Evolutionary conservation across 1,284 basidiomycete species (phyloP).

Genomic region (Ceratobasidium sp.): DNA sequence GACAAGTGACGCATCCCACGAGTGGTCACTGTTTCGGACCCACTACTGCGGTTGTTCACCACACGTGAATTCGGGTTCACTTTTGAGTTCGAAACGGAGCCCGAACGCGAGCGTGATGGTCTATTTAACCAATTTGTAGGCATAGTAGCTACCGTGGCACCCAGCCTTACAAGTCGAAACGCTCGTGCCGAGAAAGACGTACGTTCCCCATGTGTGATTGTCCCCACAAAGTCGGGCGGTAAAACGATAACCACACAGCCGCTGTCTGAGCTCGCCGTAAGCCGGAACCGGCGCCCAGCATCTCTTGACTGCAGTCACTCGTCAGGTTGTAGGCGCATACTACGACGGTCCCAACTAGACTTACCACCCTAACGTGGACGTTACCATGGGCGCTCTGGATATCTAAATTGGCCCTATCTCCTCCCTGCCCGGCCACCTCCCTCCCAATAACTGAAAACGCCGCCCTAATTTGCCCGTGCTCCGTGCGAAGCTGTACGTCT

Average conservation of each 20-base stretch:
- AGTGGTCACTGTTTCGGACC: slow-evolving; percentile 20
- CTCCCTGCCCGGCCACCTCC: slow-evolving; percentile 2
- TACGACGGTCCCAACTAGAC: not conserved
- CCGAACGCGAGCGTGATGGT: not conserved
- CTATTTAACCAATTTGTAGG: slow-evolving; percentile 35
- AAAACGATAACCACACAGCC: slow-evolving; percentile 20
- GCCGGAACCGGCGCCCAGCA: slow-evolving; percentile 27
- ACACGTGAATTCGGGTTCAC: not conserved
- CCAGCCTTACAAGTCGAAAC: slow-evolving; percentile 32
- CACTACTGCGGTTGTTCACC: not conserved
- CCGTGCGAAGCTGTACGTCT: slow-evolving; percentile 30
- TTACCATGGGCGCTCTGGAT: slow-evolving; percentile 25
- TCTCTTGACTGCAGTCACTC: slow-evolving; percentile 7
- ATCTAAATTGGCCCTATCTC: slow-evolving; percentile 31
- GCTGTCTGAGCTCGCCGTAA: slow-evolving; percentile 30
- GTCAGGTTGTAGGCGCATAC: not conserved
- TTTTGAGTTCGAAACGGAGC: not conserved
- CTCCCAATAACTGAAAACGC: slow-evolving; percentile 28
- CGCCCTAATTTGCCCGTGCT: slow-evolving; percentile 15
- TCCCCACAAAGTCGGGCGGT: slow-evolving; percentile 30
- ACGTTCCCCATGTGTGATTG: slow-evolving; percentile 35
- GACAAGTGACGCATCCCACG: slow-evolving; percentile 34
- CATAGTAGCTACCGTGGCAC: slow-evolving; percentile 9
- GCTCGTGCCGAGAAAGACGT: slow-evolving; percentile 30
- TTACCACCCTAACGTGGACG: slow-evolving; percentile 18